Base-by-base conservation (phyloP, 805 yeast genomes). In the Tetrapisispora arboricola region DNA sequence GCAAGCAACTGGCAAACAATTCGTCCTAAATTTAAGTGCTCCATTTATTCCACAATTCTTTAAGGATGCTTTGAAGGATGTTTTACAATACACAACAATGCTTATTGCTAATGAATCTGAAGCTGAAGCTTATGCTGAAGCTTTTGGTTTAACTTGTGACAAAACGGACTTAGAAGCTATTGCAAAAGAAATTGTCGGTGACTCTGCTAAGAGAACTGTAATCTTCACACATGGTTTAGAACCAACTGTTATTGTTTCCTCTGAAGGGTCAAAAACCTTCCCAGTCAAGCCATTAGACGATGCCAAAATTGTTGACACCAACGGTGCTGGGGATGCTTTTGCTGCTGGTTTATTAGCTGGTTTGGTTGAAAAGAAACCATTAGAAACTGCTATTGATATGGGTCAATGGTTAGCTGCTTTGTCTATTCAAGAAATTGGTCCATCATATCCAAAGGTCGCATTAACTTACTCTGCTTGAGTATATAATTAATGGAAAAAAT, bases 241-340 rank as follows among this genome's bases (percentile, higher is more conserved):
- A 50, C 84, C 95, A 55, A 92, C 98, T 39, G 70, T 90, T 48
- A 75, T 80, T 26, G 95, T 80, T 46, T 62, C 76, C 36, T 74
- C 77, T 58, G 72, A 75, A 50, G 62, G 63, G 39, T 50, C 65
- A 32, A 75, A 73, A 42, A 61, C 72, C 30, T 79, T 63, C 71
- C 71, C 81, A 38, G 95, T 92, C 42, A 82, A 76, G 52, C 75
- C 80, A 44, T 75, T 92, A 57, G 82, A 75, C 32, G 54, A 75
- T 34, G 65, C 72, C 35, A 72, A 80, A 65, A 73, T 92, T 45
- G 79, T 73, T 44, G 99, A 92, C 71, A 85, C 97, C 58, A 92
- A 90, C 70, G 98, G 98, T 70, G 97, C 97, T 36, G 97, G 97
- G 65, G 96, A 90, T 62, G 96, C 96, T 12, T 90, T 90, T 60